Evolutionary conservation across 2,329 filamentous ascomycete species (phyloP).

Genomic region (Orbilia javanica): DNA sequence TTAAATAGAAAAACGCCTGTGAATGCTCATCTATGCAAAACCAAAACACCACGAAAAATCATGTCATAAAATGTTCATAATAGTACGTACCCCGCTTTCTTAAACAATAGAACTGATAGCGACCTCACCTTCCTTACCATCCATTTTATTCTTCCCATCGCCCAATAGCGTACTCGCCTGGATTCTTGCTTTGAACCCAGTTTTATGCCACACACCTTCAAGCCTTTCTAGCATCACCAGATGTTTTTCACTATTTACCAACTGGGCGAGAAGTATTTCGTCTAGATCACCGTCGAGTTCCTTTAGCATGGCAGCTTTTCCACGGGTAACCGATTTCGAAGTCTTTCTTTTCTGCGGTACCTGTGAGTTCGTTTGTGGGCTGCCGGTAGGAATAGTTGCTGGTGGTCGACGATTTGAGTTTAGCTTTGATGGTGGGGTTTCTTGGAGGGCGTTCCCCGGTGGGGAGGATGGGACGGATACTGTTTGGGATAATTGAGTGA

Average conservation of each 20-base stretch:
- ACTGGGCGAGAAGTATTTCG: conserved; percentile 38
- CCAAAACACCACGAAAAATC: neutral
- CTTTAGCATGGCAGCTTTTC: conserved; percentile 3
- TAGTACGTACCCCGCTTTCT: neutral
- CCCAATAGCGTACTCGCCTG: conserved; percentile 23
- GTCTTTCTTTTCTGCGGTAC: too few relatives aligned
- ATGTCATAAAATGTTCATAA: neutral
- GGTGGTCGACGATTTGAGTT: neutral
- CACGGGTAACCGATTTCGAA: neutral
- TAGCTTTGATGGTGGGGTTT: conserved; percentile 1
- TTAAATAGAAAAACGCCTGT: neutral
- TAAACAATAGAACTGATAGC: neutral
- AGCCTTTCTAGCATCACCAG: conserved; percentile 53
- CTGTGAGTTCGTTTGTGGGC: neutral
- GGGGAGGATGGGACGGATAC: neutral
- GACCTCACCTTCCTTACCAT: neutral
- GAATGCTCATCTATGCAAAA: neutral
- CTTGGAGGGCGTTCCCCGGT: neutral
- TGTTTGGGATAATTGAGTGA: neutral
- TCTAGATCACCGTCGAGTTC: conserved; percentile 26
- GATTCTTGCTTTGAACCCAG: conserved; percentile 30
- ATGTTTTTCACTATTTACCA: conserved; percentile 54
- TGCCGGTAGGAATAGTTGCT: too few relatives aligned
- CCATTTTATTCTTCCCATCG: neutral
- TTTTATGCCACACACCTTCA: conserved; percentile 34